Percentiles rank a stretch among this genome's conserved stretches.
These are phyloP conservation scores for Chlorella sp. DNA, from an alignment of 139 green algal genomes.

Conservation along the genomic window DNA sequence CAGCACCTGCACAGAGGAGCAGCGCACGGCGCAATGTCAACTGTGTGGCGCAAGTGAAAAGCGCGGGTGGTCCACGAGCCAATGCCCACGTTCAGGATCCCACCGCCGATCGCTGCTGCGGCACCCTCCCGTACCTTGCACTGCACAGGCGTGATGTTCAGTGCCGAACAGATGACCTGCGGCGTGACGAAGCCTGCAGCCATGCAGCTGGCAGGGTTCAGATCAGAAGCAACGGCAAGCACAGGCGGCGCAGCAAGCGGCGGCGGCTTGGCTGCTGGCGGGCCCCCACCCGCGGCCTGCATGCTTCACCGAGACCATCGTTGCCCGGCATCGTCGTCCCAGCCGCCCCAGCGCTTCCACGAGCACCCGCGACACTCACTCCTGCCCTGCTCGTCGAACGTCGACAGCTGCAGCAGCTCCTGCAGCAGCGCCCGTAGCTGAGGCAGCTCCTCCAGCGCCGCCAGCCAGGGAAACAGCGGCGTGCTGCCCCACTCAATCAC, in stretches of 20 bases:
- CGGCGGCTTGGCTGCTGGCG: background rate
- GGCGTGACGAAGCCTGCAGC: constrained; percentile 31
- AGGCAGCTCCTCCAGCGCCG: constrained; percentile 36
- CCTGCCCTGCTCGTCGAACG: constrained; percentile 9
- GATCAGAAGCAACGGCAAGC: background rate
- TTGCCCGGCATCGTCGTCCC: background rate
- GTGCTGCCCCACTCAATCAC: constrained; percentile 54
- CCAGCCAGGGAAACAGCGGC: constrained; percentile 49
- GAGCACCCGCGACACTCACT: constrained; percentile 14
- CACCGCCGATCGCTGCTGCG: background rate
- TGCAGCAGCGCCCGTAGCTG: constrained; percentile 30
- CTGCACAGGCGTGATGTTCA: constrained; percentile 31
- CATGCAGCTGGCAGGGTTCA: background rate
- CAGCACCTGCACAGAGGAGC: constrained; percentile 14
- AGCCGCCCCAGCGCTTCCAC: too few species aligned
- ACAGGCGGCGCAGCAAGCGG: background rate
- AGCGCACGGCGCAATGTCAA: background rate
- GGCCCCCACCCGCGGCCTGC: background rate
- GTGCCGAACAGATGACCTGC: background rate
- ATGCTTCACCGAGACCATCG: background rate
- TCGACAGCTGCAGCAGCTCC: constrained; percentile 29
- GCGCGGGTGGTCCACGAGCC: background rate
- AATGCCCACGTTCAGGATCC: too few species aligned
- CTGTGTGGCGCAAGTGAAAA: too few species aligned
- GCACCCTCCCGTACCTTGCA: constrained; percentile 9